Percentiles rank a stretch among this genome's conserved stretches.
These are phyloP conservation scores for Nemania diffusa DNA, from an alignment of 2,329 filamentous ascomycete species.

Conservation along the genomic window DNA sequence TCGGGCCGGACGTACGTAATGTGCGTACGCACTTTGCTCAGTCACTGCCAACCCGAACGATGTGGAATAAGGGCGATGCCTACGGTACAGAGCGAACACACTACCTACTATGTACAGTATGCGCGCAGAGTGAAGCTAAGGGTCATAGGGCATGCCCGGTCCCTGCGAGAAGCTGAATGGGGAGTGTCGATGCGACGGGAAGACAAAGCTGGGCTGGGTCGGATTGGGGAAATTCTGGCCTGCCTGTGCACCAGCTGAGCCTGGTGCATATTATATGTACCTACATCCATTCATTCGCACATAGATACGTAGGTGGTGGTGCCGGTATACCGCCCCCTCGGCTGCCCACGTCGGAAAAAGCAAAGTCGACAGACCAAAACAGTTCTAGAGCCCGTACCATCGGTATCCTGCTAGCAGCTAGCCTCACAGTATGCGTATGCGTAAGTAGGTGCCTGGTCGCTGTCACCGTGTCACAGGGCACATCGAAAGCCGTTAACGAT, in stretches of 20 bases:
- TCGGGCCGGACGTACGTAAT: constrained; percentile 1
- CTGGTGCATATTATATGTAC: background rate
- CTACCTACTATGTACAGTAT: background rate
- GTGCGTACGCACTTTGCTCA: background rate
- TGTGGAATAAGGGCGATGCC: too few species aligned
- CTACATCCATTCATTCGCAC: background rate
- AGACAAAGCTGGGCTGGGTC: constrained; percentile 1
- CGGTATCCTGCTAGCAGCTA: constrained; percentile 13
- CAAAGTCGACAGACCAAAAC: constrained; percentile 3
- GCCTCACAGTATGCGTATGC: too few species aligned
- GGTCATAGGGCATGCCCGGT: background rate
- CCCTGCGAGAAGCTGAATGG: constrained; percentile 20
- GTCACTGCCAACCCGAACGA: too few species aligned
- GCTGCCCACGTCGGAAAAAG: background rate
- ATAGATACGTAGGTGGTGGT: background rate
- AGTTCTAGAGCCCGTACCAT: constrained; percentile 16
- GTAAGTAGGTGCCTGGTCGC: background rate
- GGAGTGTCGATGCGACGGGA: constrained; percentile 4
- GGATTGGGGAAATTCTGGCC: background rate
- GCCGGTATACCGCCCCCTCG: background rate
- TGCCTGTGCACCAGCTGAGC: constrained; percentile 15
- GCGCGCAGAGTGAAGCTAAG: background rate
- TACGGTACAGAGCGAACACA: too few species aligned
- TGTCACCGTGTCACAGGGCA: constrained; percentile 9
- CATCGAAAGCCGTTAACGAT: constrained; percentile 12